Evolutionary conservation across 1,284 basidiomycete species (phyloP), one percentile per base, ranked within the genome.

Genomic region (Tilletia walkeri): DNA sequence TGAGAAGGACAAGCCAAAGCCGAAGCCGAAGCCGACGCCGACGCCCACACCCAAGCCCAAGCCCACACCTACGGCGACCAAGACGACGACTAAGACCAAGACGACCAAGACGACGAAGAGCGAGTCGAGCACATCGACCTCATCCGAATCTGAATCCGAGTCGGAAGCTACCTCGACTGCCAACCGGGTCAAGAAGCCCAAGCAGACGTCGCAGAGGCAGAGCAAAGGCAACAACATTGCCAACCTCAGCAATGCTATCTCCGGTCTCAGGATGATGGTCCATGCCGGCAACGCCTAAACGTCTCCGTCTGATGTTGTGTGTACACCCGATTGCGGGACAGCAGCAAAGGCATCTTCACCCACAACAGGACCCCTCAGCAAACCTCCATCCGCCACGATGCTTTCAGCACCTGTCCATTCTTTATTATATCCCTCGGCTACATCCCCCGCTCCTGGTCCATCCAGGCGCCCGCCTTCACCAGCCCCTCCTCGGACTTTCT

Each of bases 81-180:
- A n/a, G 20, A 53, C 50, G 18, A 53, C 18, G 18, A 56, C 54
- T 7, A 56, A 56, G 54, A 56, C n/a, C 54, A 56, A 56, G 20
- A 30, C 54, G n/a, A 56, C 54, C 16, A 56, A 56, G 54, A 56
- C 54, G 6, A 34, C 24, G 24, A 30, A 30, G 24, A 30, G 24
- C 24, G 24, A 56, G 54, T 30, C 54, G 20, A 7, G 20, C 54
- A 56, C 54, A 7, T n/a, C 54, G 20, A 30, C 54, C 34, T n/a
- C 20, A n/a, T 24, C 54, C 54, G 47, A 49, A n/a, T 49, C 47
- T 7, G 50, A 53, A 24, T 18, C n/a, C 50, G 50, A 53, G 50
- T 34, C 54, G 10, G 20, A 34, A 24, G 20, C 20, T 20, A 24
- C 54, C 34, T 4, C 10, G 5, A 20, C 12, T 10, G 34, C 24